A percentile compares a stretch with the other conserved stretches of the same genome.
Conservation (phyloP, 805 yeast genomes). For the Saccharomycopsis fodiens region DNA sequence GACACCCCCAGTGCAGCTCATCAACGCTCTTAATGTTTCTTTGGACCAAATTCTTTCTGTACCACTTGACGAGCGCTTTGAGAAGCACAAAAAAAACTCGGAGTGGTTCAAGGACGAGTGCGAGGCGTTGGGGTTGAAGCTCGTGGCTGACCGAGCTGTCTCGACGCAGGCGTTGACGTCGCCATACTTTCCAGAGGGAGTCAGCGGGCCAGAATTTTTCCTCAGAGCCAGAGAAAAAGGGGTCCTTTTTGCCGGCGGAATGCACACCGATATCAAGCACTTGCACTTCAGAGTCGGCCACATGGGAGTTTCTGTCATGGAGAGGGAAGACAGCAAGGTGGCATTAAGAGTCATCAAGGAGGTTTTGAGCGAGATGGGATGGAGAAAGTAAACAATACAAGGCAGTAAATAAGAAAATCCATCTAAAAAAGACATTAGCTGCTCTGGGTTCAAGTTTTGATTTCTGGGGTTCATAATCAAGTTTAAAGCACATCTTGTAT, state of each 20-base stretch:
- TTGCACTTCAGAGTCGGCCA: conserved; percentile 91
- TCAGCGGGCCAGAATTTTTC: conserved; percentile 60
- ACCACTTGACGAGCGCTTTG: conserved; percentile 52
- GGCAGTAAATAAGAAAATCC: too few species aligned
- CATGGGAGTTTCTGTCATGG: conserved; percentile 77
- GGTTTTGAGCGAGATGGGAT: conserved; percentile 33
- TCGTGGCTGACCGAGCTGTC: conserved; percentile 53
- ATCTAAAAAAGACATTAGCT: too few species aligned
- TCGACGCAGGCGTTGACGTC: conserved; percentile 86
- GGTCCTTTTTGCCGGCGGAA: conserved; percentile 79
- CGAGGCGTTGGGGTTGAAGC: conserved; percentile 52
- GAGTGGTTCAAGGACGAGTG: conserved; percentile 49
- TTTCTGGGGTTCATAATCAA: too few species aligned
- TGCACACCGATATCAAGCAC: conserved; percentile 69
- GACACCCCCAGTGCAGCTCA: conserved; percentile 82
- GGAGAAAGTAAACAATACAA: neutral
- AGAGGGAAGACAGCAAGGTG: conserved; percentile 45
- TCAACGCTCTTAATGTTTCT: conserved; percentile 72
- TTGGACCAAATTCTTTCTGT: conserved; percentile 59
- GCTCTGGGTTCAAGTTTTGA: too few species aligned
- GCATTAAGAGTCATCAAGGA: conserved; percentile 40
- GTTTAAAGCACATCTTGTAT: too few species aligned
- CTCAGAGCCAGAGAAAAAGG: conserved; percentile 46
- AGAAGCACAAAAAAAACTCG: conserved; percentile 56
- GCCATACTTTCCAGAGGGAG: conserved; percentile 68